Evolutionary conservation across 2,329 filamentous ascomycete genomes (phyloP).

Genomic region (Claviceps purpurea): DNA sequence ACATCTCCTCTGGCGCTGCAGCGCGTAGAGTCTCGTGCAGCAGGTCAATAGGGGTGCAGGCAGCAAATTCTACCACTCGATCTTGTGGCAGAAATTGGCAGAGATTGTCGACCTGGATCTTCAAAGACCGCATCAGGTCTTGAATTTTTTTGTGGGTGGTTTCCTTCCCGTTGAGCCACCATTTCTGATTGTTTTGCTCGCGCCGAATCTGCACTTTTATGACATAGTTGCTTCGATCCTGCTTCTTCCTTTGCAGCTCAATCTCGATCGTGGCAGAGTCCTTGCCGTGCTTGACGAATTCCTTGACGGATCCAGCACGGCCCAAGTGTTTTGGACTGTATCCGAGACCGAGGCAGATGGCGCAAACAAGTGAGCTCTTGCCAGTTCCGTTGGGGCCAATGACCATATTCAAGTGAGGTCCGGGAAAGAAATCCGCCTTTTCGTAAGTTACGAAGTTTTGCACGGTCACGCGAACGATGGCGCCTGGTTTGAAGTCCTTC

Average conservation of each 20-base stretch:
- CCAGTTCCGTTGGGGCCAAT: conserved; percentile 98
- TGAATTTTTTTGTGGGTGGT: conserved; percentile 51
- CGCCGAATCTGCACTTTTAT: conserved; percentile 65
- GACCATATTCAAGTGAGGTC: conserved; percentile 93
- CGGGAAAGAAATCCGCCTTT: conserved; percentile 77
- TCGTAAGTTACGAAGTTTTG: conserved; percentile 93
- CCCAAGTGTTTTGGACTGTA: conserved; percentile 73
- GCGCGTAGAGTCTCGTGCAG: conserved; percentile 79
- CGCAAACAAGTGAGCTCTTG: conserved; percentile 94
- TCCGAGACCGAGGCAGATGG: conserved; percentile 85
- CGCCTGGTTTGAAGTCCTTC: conserved; percentile 52
- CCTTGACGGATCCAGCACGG: conserved; percentile 68
- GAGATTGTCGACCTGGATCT: conserved; percentile 93
- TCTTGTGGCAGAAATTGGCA: conserved; percentile 97
- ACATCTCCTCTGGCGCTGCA: conserved; percentile 70
- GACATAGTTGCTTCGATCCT: conserved; percentile 52
- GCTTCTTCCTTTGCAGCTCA: conserved; percentile 58
- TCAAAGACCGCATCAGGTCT: conserved; percentile 53
- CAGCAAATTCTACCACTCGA: conserved; percentile 86
- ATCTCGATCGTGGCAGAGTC: conserved; percentile 74
- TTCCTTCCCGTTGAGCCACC: conserved; percentile 58
- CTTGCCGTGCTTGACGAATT: conserved; percentile 87
- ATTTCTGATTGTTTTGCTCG: conserved; percentile 72
- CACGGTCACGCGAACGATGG: conserved; percentile 77
- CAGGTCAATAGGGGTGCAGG: conserved; percentile 66